phyloP scores from a whole-genome alignment of 768 basidiomycete species.

The Podaxis rugospora region DNA sequence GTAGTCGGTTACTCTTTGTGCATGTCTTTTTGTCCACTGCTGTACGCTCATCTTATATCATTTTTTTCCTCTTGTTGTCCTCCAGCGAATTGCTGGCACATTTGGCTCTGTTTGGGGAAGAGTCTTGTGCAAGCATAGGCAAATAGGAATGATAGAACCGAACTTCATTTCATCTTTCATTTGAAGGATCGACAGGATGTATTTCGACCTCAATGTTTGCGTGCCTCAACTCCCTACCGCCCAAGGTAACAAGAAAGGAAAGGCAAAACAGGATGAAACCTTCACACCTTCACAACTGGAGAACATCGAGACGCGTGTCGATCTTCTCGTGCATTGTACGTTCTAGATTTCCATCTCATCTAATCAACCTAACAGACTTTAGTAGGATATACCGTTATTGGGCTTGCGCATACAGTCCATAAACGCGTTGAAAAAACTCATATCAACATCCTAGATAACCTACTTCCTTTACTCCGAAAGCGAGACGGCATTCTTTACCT shows the following conservation, averaged over 20 bases:
- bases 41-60: no score
- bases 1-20: no score
- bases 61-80: no score
- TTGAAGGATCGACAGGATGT: slow-evolving; percentile 34
- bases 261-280: slow-evolving; percentile 43
- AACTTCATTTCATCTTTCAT: no score
- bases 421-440: slow-evolving; percentile 74
- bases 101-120: no score
- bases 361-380: slow-evolving; percentile 15
- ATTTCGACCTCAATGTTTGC: slow-evolving; percentile 66
- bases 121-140: no score
- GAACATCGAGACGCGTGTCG: slow-evolving; percentile 58
- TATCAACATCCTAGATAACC: slow-evolving; percentile 53
- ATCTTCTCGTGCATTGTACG: slow-evolving; percentile 71
- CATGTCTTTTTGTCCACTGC: no score
- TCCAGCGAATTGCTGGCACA: no score
- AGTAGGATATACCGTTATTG: slow-evolving; percentile 88
- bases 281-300: slow-evolving; percentile 56
- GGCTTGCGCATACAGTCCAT: slow-evolving; percentile 68
- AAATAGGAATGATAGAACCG: no score
- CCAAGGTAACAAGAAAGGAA: slow-evolving; percentile 42
- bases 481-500: slow-evolving; percentile 61
- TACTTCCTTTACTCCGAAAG: slow-evolving; percentile 57
- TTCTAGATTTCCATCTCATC: slow-evolving; percentile 14
- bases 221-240: slow-evolving; percentile 32